Evolutionary conservation across 495 filamentous ascomycete genomes (phyloP).

Genomic region (Xylaria venustula): DNA sequence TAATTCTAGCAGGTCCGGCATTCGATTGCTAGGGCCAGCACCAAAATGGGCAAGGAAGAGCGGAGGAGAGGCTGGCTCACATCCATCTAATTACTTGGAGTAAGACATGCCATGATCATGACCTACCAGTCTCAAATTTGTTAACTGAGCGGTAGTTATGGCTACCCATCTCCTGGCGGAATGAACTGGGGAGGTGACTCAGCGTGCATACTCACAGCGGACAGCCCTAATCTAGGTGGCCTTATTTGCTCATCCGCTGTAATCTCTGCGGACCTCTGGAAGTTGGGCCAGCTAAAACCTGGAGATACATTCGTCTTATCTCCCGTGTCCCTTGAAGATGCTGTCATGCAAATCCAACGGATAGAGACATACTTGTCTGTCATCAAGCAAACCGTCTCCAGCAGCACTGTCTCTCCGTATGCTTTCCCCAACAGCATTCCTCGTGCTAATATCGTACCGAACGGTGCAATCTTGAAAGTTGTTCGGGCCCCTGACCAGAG

Average conservation of each 20-base stretch:
- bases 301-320: slow-evolving; percentile 54
- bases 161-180: slow-evolving; percentile 50
- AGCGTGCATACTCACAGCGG: slow-evolving; percentile 56
- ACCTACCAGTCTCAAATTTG: not conserved
- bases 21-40: slow-evolving; percentile 55
- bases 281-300: slow-evolving; percentile 59
- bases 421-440: not conserved
- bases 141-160: slow-evolving; percentile 26
- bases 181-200: slow-evolving; percentile 61
- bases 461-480: not conserved
- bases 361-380: not conserved
- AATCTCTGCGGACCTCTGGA: slow-evolving; percentile 56
- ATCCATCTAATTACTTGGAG: slow-evolving; percentile 60
- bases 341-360: slow-evolving; percentile 26
- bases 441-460: not conserved
- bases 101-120: slow-evolving; percentile 18
- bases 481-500: not conserved
- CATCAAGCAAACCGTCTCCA: not conserved
- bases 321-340: slow-evolving; percentile 46
- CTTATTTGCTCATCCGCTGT: slow-evolving; percentile 56
- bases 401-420: not conserved
- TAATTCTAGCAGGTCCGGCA: slow-evolving; percentile 57
- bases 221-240: slow-evolving; percentile 60
- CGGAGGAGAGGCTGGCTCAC: slow-evolving; percentile 60
- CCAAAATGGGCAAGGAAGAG: slow-evolving; percentile 56